Base-by-base conservation (phyloP, 2,329 filamentous ascomycete species). In the Myriosclerotinia curreyana region DNA sequence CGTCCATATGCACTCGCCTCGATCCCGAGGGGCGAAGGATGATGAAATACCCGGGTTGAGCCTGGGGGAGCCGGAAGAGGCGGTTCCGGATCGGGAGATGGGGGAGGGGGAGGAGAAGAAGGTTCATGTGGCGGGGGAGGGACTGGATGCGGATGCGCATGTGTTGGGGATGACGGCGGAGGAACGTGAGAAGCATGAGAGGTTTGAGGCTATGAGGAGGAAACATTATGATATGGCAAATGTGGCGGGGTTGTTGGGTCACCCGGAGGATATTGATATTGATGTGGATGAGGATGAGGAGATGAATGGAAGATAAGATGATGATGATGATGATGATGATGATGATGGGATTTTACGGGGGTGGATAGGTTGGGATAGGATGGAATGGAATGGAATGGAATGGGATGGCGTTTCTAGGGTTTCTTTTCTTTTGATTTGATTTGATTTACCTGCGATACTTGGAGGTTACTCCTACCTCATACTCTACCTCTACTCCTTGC, bases 181-280 rank as follows among this genome's bases (percentile, higher is more conserved):
- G 76, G 93, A 96, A 75, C 82, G 81, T 67, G 92, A 95, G 80
- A 97, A 98, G 81, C 95, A 99, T 77, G 86, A 84, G 74, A 86
- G 90, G 75, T 99, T 99, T 76, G 93, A 97, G 79, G 83, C 91
- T 79, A 83, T 92, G 81, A 86, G 95, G 74, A 97, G 95, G 86
- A 94, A 88, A 80, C 95, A 99, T 78, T 99, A 99, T 78, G 95
- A 99, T 82, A 99, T 99, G 95, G 92, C 86, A 79, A 90, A 95
- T 74, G 92, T 97, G 65, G 96, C 95, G 73, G 85, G 88, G 73
- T 79, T 98, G 61, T 84, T 99, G 69, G 93, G 92, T 17, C 88
- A 91, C 72, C 86, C 88, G 4, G 87, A 90, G 73, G 80, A 84
- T 4, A 72, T 89, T 54, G 84, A 86, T 56, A 85, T 85, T n/a